phyloP scores from a whole-genome alignment of 768 basidiomycete genomes.

The Auricularia cornea region DNA sequence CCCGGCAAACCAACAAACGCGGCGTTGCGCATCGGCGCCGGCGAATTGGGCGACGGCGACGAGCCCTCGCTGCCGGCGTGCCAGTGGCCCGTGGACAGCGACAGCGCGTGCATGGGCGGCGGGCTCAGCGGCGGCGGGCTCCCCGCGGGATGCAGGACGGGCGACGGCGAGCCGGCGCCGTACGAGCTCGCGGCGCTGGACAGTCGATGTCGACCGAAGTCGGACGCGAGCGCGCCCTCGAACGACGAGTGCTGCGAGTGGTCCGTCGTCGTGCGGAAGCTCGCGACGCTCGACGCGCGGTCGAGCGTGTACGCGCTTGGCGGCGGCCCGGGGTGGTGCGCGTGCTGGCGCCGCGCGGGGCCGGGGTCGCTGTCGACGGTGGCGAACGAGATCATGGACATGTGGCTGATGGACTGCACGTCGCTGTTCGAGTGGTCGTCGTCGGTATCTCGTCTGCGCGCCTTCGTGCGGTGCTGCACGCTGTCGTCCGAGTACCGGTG shows the following conservation, averaged over 20 bases:
- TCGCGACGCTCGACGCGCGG: constrained; percentile 43
- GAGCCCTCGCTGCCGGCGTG: constrained; percentile 19
- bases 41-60: constrained; percentile 1
- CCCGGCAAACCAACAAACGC: constrained; percentile 29
- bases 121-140: constrained; percentile 25
- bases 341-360: constrained; percentile 37
- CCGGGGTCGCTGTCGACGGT: constrained; percentile 86
- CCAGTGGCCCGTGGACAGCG: constrained; percentile 52
- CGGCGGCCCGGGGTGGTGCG: not conserved
- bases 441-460: constrained; percentile 73
- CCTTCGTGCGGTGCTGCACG: constrained; percentile 51
- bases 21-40: constrained; percentile 4
- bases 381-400: constrained; percentile 73
- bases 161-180: constrained; percentile 51
- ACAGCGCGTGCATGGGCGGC: constrained; percentile 66
- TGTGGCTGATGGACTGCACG: constrained; percentile 61
- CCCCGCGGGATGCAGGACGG: constrained; percentile 32
- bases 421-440: constrained; percentile 91
- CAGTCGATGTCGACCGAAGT: constrained; percentile 65
- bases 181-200: constrained; percentile 71
- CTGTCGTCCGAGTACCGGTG: constrained; percentile 33
- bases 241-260: constrained; percentile 53
- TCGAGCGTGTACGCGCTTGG: constrained; percentile 24
- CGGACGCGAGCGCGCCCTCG: constrained; percentile 66
- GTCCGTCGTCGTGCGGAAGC: not conserved